A percentile compares a stretch with the other conserved stretches of the same genome.
Conservation (phyloP, 1,284 basidiomycete species). For the Ustanciosporium gigantosporum region DNA sequence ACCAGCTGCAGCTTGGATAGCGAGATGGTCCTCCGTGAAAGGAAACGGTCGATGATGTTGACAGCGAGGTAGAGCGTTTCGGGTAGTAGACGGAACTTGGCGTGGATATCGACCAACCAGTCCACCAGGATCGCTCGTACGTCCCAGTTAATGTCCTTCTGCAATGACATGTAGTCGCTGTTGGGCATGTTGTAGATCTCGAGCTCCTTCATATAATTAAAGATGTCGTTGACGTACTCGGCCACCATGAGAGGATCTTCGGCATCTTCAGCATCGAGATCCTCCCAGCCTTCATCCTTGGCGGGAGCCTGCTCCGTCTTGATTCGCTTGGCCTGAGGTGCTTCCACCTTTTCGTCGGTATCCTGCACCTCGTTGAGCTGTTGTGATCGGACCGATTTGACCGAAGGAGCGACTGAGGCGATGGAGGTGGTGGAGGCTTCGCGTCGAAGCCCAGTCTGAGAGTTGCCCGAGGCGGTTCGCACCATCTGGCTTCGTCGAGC, state of each 20-base stretch:
- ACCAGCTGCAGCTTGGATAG: conserved; percentile 92
- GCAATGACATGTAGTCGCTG: conserved; percentile 55
- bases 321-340: conserved; percentile 37
- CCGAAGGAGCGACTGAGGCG: too few species aligned
- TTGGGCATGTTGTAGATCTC: conserved; percentile 64
- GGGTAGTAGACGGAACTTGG: conserved; percentile 87
- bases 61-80: conserved; percentile 93
- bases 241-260: conserved; percentile 96
- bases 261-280: conserved; percentile 88
- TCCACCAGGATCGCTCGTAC: conserved; percentile 85
- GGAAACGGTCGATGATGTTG: conserved; percentile 96
- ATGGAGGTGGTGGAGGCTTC: conserved; percentile 9
- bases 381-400: too few species aligned
- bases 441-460: conserved; percentile 26
- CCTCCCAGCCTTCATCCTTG: conserved; percentile 71
- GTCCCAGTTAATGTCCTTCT: conserved; percentile 58
- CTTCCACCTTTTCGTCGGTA: conserved; percentile 36
- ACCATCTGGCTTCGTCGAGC: conserved; percentile 30
- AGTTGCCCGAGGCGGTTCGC: conserved; percentile 27
- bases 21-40: conserved; percentile 84
- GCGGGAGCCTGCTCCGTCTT: conserved; percentile 43
- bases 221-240: conserved; percentile 94
- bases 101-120: conserved; percentile 96
- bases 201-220: conserved; percentile 80
- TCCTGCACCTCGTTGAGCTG: conserved; percentile 31